These are phyloP conservation scores for Sporothrix variecibatus DNA, from an alignment of 2,329 filamentous ascomycete species.

Conservation along the genomic window DNA sequence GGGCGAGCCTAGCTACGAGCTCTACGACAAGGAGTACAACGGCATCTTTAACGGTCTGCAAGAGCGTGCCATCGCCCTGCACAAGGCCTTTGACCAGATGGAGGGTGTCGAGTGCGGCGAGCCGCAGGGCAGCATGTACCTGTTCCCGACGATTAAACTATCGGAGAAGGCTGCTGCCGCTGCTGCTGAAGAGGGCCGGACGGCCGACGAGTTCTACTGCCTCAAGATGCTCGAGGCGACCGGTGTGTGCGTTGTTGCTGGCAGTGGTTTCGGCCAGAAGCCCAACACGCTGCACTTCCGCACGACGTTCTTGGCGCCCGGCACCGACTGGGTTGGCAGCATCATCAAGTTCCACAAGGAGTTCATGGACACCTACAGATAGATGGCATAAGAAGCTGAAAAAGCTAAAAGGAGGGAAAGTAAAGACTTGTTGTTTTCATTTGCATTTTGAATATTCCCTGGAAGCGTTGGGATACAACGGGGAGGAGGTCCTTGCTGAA, in stretches of 20 bases:
- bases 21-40: slow-evolving; percentile 85
- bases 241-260: slow-evolving; percentile 90
- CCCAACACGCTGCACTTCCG: slow-evolving; percentile 90
- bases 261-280: slow-evolving; percentile 91
- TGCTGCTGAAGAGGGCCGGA: slow-evolving; percentile 71
- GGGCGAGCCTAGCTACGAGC: slow-evolving; percentile 79
- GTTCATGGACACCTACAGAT: slow-evolving; percentile 82
- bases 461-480: background rate
- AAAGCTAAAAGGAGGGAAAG: background rate
- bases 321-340: slow-evolving; percentile 88
- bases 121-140: slow-evolving; percentile 96
- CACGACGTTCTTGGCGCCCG: slow-evolving; percentile 94
- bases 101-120: slow-evolving; percentile 89
- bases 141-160: slow-evolving; percentile 91
- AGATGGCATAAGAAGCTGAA: slow-evolving; percentile 27
- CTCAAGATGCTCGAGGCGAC: slow-evolving; percentile 88
- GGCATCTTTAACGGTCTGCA: slow-evolving; percentile 77
- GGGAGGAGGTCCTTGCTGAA: background rate
- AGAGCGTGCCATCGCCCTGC: slow-evolving; percentile 79
- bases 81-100: slow-evolving; percentile 90
- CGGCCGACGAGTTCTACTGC: slow-evolving; percentile 91
- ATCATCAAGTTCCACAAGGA: slow-evolving; percentile 88
- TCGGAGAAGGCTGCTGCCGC: slow-evolving; percentile 74
- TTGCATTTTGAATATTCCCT: background rate
- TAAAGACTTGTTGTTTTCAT: background rate